A percentile compares a stretch with the other conserved stretches of the same genome.
Evolutionary conservation across 139 green algal genomes (phyloP).

Genomic region (Closterium sp.): DNA sequence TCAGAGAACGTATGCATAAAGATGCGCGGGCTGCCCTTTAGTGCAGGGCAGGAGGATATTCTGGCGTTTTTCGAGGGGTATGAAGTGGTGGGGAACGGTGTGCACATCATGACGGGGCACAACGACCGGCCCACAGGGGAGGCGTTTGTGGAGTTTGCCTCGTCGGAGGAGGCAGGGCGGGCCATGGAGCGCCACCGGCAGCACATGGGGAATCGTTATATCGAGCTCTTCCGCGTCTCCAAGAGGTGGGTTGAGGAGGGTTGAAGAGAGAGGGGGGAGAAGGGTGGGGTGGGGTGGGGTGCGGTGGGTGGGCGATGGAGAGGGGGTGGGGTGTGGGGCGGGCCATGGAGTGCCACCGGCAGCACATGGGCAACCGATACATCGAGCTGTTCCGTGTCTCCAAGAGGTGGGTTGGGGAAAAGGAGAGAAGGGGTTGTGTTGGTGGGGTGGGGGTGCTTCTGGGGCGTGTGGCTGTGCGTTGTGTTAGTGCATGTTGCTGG

Average conservation of each 20-base stretch:
- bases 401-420: slow-evolving; percentile 32
- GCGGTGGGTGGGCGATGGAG: slow-evolving; percentile 33
- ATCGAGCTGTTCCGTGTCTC: slow-evolving; percentile 46
- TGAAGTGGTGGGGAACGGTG: slow-evolving; percentile 36
- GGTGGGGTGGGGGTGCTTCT: no score
- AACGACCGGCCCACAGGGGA: slow-evolving; percentile 51
- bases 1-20: slow-evolving; percentile 49
- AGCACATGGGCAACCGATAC: slow-evolving; percentile 43
- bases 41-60: slow-evolving; percentile 48
- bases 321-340: no score
- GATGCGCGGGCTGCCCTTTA: slow-evolving; percentile 55
- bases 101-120: slow-evolving; percentile 50
- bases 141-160: slow-evolving; percentile 59
- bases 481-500: neutral
- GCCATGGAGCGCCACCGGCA: slow-evolving; percentile 46
- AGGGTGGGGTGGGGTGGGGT: no score
- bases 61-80: slow-evolving; percentile 56
- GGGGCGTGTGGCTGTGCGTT: neutral
- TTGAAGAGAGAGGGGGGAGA: no score
- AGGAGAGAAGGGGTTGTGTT: no score
- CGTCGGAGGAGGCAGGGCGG: slow-evolving; percentile 52
- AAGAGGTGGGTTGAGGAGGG: slow-evolving; percentile 29
- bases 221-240: slow-evolving; percentile 44
- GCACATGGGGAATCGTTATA: slow-evolving; percentile 45
- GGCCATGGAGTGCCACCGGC: slow-evolving; percentile 40